Conservation (phyloP, 83 land plant species). For the Thuja plicata region DNA sequence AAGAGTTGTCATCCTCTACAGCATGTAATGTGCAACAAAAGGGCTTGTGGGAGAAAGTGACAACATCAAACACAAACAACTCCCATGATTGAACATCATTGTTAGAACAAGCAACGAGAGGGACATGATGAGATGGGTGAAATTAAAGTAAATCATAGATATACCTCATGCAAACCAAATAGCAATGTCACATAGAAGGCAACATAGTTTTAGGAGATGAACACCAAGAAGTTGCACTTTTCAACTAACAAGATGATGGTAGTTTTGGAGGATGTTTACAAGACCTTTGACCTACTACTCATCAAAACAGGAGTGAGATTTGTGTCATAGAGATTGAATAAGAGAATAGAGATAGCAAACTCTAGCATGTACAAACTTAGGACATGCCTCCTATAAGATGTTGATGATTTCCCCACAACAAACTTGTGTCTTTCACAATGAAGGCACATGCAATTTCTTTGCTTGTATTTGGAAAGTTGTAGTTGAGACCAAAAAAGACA, state of each 20-base stretch:
- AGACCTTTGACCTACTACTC: not conserved
- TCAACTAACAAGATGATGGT: not conserved
- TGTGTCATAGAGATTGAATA: not conserved
- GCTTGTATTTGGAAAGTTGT: not conserved
- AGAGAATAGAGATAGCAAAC: not conserved
- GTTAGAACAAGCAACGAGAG: not conserved
- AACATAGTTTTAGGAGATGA: not conserved
- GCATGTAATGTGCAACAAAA: not conserved
- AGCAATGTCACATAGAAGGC: not conserved
- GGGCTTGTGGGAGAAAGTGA: not conserved
- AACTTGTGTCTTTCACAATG: not conserved
- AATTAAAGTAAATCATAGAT: not conserved
- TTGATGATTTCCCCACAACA: not conserved
- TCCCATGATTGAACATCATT: not conserved
- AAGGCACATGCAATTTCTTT: not conserved
- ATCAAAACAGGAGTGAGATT: not conserved
- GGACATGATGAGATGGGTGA: not conserved
- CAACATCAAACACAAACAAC: not conserved
- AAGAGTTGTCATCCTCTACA: not conserved
- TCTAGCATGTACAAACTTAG: not conserved
- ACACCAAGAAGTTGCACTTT: not conserved
- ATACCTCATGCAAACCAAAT: not conserved
- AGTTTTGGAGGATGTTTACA: not conserved
- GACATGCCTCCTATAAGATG: not conserved
- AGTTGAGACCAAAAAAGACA: not conserved